These are phyloP conservation scores for Solanum hybrid DNA, from an alignment of 305 asterid species.

Conservation along the genomic window DNA sequence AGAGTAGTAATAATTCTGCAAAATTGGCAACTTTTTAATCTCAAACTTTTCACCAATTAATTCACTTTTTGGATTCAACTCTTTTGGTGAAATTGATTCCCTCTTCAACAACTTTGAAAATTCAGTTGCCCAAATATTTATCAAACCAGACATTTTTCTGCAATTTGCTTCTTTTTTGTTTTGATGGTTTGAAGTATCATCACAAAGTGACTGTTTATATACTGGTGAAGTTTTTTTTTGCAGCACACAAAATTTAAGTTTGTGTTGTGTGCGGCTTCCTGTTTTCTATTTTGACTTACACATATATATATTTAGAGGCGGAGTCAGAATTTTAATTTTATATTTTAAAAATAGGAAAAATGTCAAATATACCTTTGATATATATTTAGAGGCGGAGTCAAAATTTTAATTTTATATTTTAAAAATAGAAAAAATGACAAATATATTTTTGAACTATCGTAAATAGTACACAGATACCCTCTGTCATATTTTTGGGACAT, in stretches of 20 bases:
- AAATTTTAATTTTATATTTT: too few relatives aligned
- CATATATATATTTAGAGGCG: too few relatives aligned
- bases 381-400: too few relatives aligned
- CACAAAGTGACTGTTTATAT: background rate
- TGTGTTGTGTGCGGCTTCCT: background rate
- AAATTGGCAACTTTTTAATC: background rate
- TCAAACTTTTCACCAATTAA: background rate
- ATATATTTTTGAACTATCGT: too few relatives aligned
- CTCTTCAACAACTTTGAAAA: background rate
- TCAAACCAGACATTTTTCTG: background rate
- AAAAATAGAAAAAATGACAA: too few relatives aligned
- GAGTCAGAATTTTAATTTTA: too few relatives aligned
- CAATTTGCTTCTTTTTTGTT: background rate
- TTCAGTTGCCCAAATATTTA: background rate
- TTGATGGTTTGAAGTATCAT: background rate
- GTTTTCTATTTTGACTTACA: background rate
- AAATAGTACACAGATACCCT: accelerated
- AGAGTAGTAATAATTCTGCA: background rate
- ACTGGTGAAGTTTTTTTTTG: background rate
- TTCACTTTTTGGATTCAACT: background rate
- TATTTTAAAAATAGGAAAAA: too few relatives aligned
- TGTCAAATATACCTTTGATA: too few relatives aligned
- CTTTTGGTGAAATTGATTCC: background rate
- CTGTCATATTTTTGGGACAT: too few relatives aligned
- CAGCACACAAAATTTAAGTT: background rate